Conservation (phyloP, 768 basidiomycete genomes). For the Tulasnella sp. region DNA sequence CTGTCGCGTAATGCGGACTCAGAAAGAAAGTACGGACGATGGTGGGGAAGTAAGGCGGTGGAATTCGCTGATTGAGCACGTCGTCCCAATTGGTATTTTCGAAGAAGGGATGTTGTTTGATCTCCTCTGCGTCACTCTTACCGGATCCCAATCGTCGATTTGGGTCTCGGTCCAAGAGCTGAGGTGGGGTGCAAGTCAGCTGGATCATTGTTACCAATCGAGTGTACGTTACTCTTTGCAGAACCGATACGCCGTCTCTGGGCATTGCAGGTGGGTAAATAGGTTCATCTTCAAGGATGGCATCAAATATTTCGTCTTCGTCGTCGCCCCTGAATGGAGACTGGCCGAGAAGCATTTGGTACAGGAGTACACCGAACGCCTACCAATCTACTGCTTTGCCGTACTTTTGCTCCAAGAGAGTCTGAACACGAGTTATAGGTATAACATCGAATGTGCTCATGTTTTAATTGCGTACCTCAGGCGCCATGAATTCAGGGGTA, state of each 20-base stretch:
- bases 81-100: conserved; percentile 97
- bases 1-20: not conserved
- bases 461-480: conserved; percentile 61
- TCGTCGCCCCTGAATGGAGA: conserved; percentile 99
- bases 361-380: conserved; percentile 98
- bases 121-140: conserved; percentile 91
- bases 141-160: conserved; percentile 83
- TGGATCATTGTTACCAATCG: not conserved
- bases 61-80: conserved; percentile 94
- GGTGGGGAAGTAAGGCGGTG: conserved; percentile 94
- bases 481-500: conserved; percentile 99
- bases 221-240: conserved; percentile 70
- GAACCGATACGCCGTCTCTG: conserved; percentile 87
- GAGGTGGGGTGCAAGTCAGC: conserved; percentile 9
- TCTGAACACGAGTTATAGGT: conserved; percentile 48
- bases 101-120: conserved; percentile 97
- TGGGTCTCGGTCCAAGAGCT: conserved; percentile 93
- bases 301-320: conserved; percentile 99
- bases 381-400: conserved; percentile 99
- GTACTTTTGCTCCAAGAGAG: conserved; percentile 97
- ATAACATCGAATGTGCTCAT: not conserved
- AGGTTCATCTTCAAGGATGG: conserved; percentile 96
- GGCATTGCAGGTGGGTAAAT: conserved; percentile 99
- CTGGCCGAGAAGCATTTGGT: conserved; percentile 98
- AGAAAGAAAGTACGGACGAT: conserved; percentile 59